Evolutionary conservation across 306 rosid genomes (phyloP).

Genomic region (Malus sieversii): DNA sequence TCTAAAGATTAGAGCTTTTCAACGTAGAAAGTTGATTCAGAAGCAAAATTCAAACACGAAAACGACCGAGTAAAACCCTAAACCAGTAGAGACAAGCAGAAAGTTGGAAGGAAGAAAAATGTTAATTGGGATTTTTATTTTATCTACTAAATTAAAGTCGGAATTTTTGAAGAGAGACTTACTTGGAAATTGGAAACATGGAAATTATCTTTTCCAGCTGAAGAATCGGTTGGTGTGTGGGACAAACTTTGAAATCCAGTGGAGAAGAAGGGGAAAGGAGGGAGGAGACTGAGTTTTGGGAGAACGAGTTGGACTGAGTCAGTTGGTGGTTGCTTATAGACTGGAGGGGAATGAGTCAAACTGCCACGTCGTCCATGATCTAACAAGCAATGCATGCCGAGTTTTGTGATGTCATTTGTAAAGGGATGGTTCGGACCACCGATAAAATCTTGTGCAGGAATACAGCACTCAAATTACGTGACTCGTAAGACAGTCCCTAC

Average conservation of each 20-base stretch:
- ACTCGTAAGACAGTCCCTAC: no score
- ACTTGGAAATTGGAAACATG: slow-evolving; percentile 4
- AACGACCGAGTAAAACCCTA: slow-evolving; percentile 28
- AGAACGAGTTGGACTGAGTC: slow-evolving; percentile 32
- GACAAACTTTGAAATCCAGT: slow-evolving; percentile 11
- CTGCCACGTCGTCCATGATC: slow-evolving; percentile 27
- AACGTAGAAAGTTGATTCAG: slow-evolving; percentile 16
- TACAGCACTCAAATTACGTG: neutral
- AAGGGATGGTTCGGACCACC: no score
- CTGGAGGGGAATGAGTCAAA: slow-evolving; percentile 43
- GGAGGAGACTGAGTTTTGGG: neutral
- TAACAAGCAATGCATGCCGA: slow-evolving; percentile 31
- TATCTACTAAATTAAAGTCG: neutral
- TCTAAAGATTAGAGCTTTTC: slow-evolving; percentile 6
- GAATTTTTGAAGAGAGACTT: slow-evolving; percentile 29
- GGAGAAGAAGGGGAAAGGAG: neutral
- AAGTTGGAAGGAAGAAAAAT: neutral
- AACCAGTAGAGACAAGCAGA: slow-evolving; percentile 3
- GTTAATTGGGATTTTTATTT: neutral
- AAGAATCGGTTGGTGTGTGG: slow-evolving; percentile 9
- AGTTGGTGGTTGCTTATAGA: slow-evolving; percentile 1
- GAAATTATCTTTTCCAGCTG: neutral
- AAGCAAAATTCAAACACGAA: slow-evolving; percentile 40
- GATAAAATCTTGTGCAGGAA: neutral
- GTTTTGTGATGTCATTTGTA: slow-evolving; percentile 41